A percentile compares a stretch with the other conserved stretches of the same genome.
These are phyloP conservation scores for Trichosporon coremiiforme DNA, from an alignment of 1,284 basidiomycete species.

Conservation along the genomic window DNA sequence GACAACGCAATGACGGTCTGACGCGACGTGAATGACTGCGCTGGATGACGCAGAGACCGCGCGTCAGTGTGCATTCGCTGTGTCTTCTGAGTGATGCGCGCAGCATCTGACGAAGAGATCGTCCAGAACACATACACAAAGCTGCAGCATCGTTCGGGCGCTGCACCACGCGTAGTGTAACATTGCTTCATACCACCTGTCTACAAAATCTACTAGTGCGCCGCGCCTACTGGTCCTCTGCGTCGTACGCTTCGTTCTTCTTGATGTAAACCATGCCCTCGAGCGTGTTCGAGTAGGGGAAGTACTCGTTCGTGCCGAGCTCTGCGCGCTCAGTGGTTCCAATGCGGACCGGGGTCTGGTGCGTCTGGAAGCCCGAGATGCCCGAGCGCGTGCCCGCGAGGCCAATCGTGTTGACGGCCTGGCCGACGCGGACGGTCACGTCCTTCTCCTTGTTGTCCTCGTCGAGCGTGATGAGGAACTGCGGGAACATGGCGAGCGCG, in stretches of 20 bases:
- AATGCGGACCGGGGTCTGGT: conserved; percentile 90
- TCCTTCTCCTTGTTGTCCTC: conserved; percentile 82
- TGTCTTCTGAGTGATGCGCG: no score
- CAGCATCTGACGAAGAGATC: no score
- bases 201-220: conserved; percentile 21
- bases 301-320: conserved; percentile 93
- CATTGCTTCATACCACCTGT: conserved; percentile 16
- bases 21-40: not conserved
- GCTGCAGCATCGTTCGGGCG: not conserved
- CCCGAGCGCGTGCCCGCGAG: conserved; percentile 54
- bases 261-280: conserved; percentile 87
- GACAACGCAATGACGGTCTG: not conserved
- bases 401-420: conserved; percentile 62
- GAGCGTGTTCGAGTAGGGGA: conserved; percentile 82
- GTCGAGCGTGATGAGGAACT: conserved; percentile 96
- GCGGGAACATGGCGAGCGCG: conserved; percentile 92
- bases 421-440: conserved; percentile 92
- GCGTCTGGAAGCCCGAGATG: conserved; percentile 77
- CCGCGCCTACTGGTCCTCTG: conserved; percentile 41
- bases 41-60: no score
- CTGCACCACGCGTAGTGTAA: not conserved
- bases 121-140: no score
- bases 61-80: not conserved
- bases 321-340: conserved; percentile 93
- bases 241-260: conserved; percentile 61